phyloP scores from a whole-genome alignment of 2,329 filamentous ascomycete genomes.

The Clonostachys sp. region DNA sequence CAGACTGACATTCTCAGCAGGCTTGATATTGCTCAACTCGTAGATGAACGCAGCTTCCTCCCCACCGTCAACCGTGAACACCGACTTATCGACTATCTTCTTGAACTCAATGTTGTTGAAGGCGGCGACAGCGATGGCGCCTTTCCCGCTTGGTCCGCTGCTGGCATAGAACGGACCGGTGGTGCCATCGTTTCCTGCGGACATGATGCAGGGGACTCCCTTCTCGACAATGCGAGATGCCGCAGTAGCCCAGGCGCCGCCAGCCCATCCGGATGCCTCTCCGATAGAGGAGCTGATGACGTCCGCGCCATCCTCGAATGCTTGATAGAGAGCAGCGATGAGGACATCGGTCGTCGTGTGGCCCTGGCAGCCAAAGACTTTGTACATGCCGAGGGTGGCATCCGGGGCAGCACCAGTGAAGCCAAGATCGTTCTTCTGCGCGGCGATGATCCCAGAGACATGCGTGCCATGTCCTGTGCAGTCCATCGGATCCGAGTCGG shows the following conservation, averaged over 20 bases:
- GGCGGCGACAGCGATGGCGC: constrained; percentile 43
- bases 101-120: constrained; percentile 31
- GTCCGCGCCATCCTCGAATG: constrained; percentile 54
- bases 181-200: constrained; percentile 44
- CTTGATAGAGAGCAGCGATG: constrained; percentile 54
- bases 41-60: constrained; percentile 31
- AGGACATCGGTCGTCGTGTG: constrained; percentile 47
- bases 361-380: constrained; percentile 52
- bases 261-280: constrained; percentile 42
- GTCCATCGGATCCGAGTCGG: constrained; percentile 43
- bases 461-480: constrained; percentile 39
- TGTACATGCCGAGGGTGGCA: constrained; percentile 51
- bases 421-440: constrained; percentile 44
- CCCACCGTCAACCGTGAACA: no score
- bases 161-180: constrained; percentile 45
- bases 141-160: constrained; percentile 40
- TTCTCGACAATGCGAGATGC: constrained; percentile 47
- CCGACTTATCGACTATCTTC: no score
- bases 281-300: constrained; percentile 54
- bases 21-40: constrained; percentile 24
- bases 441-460: constrained; percentile 34
- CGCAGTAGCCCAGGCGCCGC: constrained; percentile 43
- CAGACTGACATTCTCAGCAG: constrained; percentile 31
- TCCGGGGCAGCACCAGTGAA: constrained; percentile 55
- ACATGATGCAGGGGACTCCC: constrained; percentile 46